A percentile compares a stretch with the other conserved stretches of the same genome.
These are phyloP conservation scores for Raphidocelis subcapitata DNA, from an alignment of 139 green algal species.

Conservation along the genomic window DNA sequence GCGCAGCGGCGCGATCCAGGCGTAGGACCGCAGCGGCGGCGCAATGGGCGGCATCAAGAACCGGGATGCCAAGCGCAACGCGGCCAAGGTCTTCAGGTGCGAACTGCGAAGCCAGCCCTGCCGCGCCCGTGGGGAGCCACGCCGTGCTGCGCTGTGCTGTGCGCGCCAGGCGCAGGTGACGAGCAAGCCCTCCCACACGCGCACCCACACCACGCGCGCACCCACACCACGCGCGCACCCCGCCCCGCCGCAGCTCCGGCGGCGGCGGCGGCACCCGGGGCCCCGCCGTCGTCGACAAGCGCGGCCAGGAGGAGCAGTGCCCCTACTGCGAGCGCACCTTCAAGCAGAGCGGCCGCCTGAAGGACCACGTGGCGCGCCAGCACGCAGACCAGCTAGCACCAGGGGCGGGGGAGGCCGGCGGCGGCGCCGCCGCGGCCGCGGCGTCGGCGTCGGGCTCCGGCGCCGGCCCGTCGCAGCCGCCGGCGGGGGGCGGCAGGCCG, in stretches of 20 bases:
- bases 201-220: too few species aligned
- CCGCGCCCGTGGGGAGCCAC: too few species aligned
- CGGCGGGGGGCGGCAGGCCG: neutral
- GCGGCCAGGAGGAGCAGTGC: slow-evolving; percentile 76
- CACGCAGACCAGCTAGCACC: slow-evolving; percentile 43
- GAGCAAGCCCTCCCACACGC: too few species aligned
- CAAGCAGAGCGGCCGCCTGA: slow-evolving; percentile 57
- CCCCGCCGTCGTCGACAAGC: slow-evolving; percentile 82
- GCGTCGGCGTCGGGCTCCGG: neutral
- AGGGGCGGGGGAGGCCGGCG: neutral
- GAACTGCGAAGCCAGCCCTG: neutral
- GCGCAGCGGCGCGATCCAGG: neutral
- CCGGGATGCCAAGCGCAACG: slow-evolving; percentile 64
- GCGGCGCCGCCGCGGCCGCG: neutral
- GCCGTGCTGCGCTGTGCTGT: too few species aligned
- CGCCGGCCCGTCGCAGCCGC: too few species aligned
- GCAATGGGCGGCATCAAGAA: slow-evolving; percentile 81
- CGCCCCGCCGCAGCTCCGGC: slow-evolving; percentile 63
- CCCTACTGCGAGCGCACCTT: slow-evolving; percentile 87
- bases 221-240: too few species aligned
- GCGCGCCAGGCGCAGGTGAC: too few species aligned
- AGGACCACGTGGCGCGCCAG: slow-evolving; percentile 79
- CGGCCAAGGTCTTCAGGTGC: slow-evolving; percentile 56
- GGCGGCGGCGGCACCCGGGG: slow-evolving; percentile 79
- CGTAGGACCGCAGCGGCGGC: too few species aligned